A percentile compares a stretch with the other conserved stretches of the same genome.
Conservation (phyloP, 2,329 filamentous ascomycete species). For the Fonsecaea multimorphosa region DNA sequence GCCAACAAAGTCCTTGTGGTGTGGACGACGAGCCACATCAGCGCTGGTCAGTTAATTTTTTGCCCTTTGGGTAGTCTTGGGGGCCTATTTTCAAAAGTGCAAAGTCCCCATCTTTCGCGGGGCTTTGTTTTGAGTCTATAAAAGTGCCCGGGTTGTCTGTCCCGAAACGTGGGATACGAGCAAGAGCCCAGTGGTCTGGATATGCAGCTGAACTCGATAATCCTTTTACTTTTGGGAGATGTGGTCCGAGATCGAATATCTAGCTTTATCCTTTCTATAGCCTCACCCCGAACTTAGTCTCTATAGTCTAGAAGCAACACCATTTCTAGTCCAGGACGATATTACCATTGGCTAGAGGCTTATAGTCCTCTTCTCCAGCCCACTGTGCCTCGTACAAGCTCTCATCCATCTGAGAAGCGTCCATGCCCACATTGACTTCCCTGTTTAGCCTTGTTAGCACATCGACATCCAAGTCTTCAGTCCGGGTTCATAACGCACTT, state of each 20-base stretch:
- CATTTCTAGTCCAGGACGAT: conserved; percentile 28
- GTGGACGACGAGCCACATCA: too few relatives aligned
- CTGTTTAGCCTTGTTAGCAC: conserved; percentile 16
- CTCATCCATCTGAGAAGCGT: conserved; percentile 60
- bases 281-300: neutral
- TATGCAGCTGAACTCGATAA: neutral
- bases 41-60: too few relatives aligned
- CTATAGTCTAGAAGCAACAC: neutral
- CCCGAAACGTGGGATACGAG: too few relatives aligned
- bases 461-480: neutral
- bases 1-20: too few relatives aligned
- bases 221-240: too few relatives aligned
- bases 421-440: conserved; percentile 56
- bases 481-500: conserved; percentile 50
- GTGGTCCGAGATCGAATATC: neutral
- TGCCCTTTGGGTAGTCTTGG: too few relatives aligned
- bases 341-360: conserved; percentile 30
- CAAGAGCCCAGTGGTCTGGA: neutral
- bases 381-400: conserved; percentile 50
- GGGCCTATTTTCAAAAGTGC: too few relatives aligned
- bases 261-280: neutral
- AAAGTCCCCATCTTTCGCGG: too few relatives aligned
- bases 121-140: too few relatives aligned
- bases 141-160: too few relatives aligned
- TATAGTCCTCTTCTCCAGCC: conserved; percentile 43